A percentile compares a stretch with the other conserved stretches of the same genome.
phyloP scores from a whole-genome alignment of 352 stramenopile species.

The Globisporangium radiosum region DNA sequence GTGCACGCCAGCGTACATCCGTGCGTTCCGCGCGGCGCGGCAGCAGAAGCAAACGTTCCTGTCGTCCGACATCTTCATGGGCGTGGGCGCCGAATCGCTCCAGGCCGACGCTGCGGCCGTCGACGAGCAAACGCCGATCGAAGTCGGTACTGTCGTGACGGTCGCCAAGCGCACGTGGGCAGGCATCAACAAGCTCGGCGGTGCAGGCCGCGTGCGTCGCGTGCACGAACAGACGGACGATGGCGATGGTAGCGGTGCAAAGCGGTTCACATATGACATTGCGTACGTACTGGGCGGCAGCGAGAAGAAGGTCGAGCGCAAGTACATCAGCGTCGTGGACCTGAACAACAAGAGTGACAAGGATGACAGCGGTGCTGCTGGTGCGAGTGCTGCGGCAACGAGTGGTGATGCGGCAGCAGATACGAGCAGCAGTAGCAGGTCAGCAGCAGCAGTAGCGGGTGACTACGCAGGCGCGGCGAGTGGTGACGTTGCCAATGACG shows the following conservation, averaged over 20 bases:
- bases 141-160: slow-evolving; percentile 52
- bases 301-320: slow-evolving; percentile 76
- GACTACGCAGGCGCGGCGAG: too few species aligned
- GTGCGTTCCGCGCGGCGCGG: slow-evolving; percentile 41
- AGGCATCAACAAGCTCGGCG: slow-evolving; percentile 83
- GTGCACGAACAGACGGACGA: slow-evolving; percentile 35
- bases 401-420: too few species aligned
- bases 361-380: slow-evolving; percentile 1
- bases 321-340: slow-evolving; percentile 71
- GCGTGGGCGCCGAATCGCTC: slow-evolving; percentile 24
- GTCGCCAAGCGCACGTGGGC: slow-evolving; percentile 81
- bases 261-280: slow-evolving; percentile 65
- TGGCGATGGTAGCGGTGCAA: slow-evolving; percentile 16
- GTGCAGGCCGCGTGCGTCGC: slow-evolving; percentile 57
- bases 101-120: slow-evolving; percentile 29
- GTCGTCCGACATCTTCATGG: slow-evolving; percentile 54
- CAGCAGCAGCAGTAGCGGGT: too few species aligned
- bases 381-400: not conserved
- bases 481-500: not conserved
- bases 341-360: slow-evolving; percentile 27
- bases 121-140: slow-evolving; percentile 37
- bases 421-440: too few species aligned
- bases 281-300: slow-evolving; percentile 59
- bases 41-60: slow-evolving; percentile 50
- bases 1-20: slow-evolving; percentile 31